These are phyloP conservation scores for Tulasnella sp. DNA, from an alignment of 768 basidiomycete genomes.

Conservation along the genomic window DNA sequence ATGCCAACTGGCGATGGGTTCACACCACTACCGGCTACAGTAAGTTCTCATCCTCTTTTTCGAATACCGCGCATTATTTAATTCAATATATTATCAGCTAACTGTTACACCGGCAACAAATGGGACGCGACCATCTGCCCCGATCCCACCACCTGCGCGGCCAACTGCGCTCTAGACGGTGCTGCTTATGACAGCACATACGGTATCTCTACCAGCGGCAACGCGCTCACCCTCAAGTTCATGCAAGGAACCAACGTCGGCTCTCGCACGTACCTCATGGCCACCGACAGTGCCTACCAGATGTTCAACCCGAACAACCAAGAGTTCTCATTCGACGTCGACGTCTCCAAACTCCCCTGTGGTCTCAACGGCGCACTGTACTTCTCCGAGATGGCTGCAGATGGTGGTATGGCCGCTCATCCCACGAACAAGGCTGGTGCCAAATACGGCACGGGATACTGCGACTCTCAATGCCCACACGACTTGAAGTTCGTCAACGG, in stretches of 20 bases:
- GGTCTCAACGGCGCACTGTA: constrained; percentile 55
- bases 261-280: constrained; percentile 38
- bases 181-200: constrained; percentile 20
- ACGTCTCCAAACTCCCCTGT: constrained; percentile 46
- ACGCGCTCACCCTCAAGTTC: constrained; percentile 18
- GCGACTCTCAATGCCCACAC: constrained; percentile 50
- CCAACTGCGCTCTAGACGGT: constrained; percentile 31
- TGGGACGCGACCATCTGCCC: constrained; percentile 46
- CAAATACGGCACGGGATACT: constrained; percentile 54
- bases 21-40: constrained; percentile 28
- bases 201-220: constrained; percentile 16
- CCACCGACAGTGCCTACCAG: constrained; percentile 32
- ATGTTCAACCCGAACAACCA: constrained; percentile 44
- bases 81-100: too few relatives aligned
- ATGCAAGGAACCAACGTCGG: constrained; percentile 13
- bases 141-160: constrained; percentile 38
- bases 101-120: constrained; percentile 45
- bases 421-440: constrained; percentile 46
- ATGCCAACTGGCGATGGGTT: constrained; percentile 22
- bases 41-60: too few relatives aligned
- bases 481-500: constrained; percentile 54
- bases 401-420: constrained; percentile 42
- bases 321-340: constrained; percentile 53
- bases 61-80: too few relatives aligned
- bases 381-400: constrained; percentile 49